Base-by-base conservation (phyloP, 2,329 filamentous ascomycete species). In the Orbilia ellipsospora region DNA sequence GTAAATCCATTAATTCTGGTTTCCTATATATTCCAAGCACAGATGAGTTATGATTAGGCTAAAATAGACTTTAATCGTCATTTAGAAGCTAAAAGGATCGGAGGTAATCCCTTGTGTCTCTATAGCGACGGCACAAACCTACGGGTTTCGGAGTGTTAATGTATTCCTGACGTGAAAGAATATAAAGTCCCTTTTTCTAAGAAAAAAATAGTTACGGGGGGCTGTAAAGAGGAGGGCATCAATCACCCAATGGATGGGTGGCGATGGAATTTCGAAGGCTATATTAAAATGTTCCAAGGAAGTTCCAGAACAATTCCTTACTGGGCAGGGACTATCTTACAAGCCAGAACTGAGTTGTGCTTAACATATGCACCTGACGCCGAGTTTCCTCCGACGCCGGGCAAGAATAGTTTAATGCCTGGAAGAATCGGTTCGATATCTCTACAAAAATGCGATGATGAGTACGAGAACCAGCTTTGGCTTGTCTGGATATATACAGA, bases 221-320 rank as follows among this genome's bases (percentile, higher is more conserved):
- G 23, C 6, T 73, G 69, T 44, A n/a, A 59, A 8, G 55, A 40
- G 2, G 15, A 42, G 0, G 28, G 15, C 7, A 65, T 60, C 1
- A 62, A 73, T 26, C 31, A 48, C 12, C 69, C 69, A 6, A 45
- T 5, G 23, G 6, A n/a, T 20, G n/a, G 15, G 1, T 54, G 18
- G 15, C 61, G 42, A n/a, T 73, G 69, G 69, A 44, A 26, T 20
- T 56, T 73, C 4, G 26, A 50, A 15, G 69, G 69, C 16, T 2
- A n/a, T 13, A 50, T 73, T 5, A 23, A 40, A 23, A 56, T 61
- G 45, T 73, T 52, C 28, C 28, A 31, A 15, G 55, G 23, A 20
- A 16, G 23, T 13, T 13, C 8, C 12, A 56, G 45, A 13, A 55
- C 16, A 6, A 40, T 51, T n/a, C 66, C 69, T 2, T 50, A 40